A percentile compares a stretch with the other conserved stretches of the same genome.
Evolutionary conservation across 805 yeast genomes (phyloP).

Genomic region (Suhomyces pyralidae): DNA sequence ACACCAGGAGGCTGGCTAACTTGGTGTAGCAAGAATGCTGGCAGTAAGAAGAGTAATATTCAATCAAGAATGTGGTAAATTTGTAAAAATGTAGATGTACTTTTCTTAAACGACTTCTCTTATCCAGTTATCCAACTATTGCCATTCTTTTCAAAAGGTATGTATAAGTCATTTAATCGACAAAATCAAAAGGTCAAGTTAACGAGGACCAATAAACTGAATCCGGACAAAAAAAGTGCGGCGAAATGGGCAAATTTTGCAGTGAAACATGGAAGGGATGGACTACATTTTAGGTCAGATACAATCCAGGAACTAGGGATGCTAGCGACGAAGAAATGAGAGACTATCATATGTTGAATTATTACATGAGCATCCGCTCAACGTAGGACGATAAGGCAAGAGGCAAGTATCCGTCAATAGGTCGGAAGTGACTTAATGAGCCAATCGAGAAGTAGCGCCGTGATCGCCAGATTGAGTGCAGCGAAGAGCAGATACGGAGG

Average conservation of each 20-base stretch:
- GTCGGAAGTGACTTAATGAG: not conserved
- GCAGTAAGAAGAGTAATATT: not conserved
- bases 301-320: not conserved
- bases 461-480: not conserved
- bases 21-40: not conserved
- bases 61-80: not conserved
- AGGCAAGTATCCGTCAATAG: not conserved
- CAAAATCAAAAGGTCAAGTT: not conserved
- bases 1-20: not conserved
- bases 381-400: not conserved
- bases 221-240: not conserved
- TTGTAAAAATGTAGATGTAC: not conserved
- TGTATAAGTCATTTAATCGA: not conserved
- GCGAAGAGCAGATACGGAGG: not conserved
- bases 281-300: not conserved
- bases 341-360: too few relatives aligned
- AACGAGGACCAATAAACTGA: not conserved
- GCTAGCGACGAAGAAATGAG: not conserved
- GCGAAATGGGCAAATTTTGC: not conserved
- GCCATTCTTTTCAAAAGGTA: slow-evolving; percentile 3
- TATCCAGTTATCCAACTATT: slow-evolving; percentile 2
- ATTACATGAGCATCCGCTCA: not conserved
- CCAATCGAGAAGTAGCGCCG: too few relatives aligned
- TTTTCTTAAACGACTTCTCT: not conserved
- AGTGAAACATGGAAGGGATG: not conserved